Evolutionary conservation across 2,329 filamentous ascomycete species (phyloP), one percentile per base, ranked within the genome.

Genomic region (Orbilia blumenaviensis): DNA sequence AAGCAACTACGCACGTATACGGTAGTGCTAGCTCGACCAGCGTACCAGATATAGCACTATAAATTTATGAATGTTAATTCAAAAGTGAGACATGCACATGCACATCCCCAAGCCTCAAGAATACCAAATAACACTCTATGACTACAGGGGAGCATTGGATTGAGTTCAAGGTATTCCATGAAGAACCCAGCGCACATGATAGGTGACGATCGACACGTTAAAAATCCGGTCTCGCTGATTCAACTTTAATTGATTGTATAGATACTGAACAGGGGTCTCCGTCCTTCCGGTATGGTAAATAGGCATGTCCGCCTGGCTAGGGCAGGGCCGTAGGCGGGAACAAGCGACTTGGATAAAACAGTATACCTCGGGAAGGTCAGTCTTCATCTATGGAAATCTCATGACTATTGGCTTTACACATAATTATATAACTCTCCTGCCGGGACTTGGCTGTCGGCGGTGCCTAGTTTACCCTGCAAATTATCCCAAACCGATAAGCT

Each of bases 321-420:
- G 48, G 23, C 27, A 27, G 3, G 48, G 16, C 27, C 48, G 10
- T 23, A 21, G n/a, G 16, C 60, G 60, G 60, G 60, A 64, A 50
- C 60, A 64, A 64, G 60, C 60, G 60, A 41, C 29, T 25, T 36
- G 38, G 41, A 50, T 44, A 29, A 50, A 32, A 36, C 23, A 23
- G 46, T 62, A 46, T 46, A 46, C 41, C 42, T 62, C 38, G 58
- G 27, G 41, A 61, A 56, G 52, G 52, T 56, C 52, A 38, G 38
- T 38, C 32, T 38, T 23, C 16, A 56, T 36, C 32, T 38, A n/a
- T 38, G 52, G 52, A 56, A 36, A 56, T 23, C 52, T 32, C 52
- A 56, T 56, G 32, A 56, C 32, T 36, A 16, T 16, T 25, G 6
- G n/a, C 8, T 34, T 54, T 12, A 36, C 48, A n/a, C n/a, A n/a